Evolutionary conservation across 805 yeast species (phyloP), one percentile per base, ranked within the genome.

Genomic region (Suhomyces tanzawaensis): DNA sequence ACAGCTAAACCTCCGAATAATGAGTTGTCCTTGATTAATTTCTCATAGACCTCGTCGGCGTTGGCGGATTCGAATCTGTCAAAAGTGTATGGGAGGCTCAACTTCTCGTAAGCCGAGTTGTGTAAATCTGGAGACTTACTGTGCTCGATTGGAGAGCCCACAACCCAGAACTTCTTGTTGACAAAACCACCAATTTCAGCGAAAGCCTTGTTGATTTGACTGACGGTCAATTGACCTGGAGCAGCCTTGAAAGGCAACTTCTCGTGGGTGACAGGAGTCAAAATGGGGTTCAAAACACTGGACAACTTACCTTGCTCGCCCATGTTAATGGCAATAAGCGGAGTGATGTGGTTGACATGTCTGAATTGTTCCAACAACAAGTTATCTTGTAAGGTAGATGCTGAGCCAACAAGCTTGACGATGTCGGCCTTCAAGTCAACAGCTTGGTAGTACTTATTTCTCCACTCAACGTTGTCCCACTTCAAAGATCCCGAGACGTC

Each of bases 1-100:
- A 93, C 87, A 4, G 95, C 90, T 45, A 85, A 79, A n/a, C 99
- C 99, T 32, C 98, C 98, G 53, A 93, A 84, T 22, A 58, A 53
- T 7, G 65, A 55, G 12, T 76, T 60, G 14, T 59, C 58, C 25
- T 68, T 56, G 41, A 79, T 66, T 38, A 89, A 57, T 31, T 72
- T 61, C 9, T 69, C 64, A 34, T 70, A 69, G 19, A 86, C 90
- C 34, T 69, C 72, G 2, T 57, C 54, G 7, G 82, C 86, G 49
- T 78, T 75, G 15, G 68, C 70, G 1, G 95, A 79, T 56, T 88
- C 96, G 54, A 77, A 79, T 45, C 72, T 69, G 12, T 63, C 74
- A 55, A 90, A 89, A 4, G 53, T 49, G 60, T 89, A 81, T 11
- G 96, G 95, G 51, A 93, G 70, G 4, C 89, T 88, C 41, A 88